Evolutionary conservation across 2,329 filamentous ascomycete genomes (phyloP).

Genomic region (Fusarium sp.): DNA sequence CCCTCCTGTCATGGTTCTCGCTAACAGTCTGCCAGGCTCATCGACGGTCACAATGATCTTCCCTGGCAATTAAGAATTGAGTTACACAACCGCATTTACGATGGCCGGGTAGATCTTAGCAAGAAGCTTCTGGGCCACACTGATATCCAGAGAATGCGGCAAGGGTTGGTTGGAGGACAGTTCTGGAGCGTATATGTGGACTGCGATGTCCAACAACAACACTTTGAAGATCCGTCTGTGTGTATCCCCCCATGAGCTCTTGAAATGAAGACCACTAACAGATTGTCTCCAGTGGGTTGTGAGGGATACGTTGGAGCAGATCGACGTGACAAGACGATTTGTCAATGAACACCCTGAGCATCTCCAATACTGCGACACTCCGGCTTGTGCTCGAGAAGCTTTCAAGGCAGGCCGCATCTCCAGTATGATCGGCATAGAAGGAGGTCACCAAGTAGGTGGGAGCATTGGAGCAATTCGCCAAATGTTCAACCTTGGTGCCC

Average conservation of each 20-base stretch:
- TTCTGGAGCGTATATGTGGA: slow-evolving; percentile 45
- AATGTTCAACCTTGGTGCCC: slow-evolving; percentile 49
- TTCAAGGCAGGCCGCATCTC: slow-evolving; percentile 48
- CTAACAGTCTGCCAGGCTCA: slow-evolving; percentile 13
- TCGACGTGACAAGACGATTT: slow-evolving; percentile 45
- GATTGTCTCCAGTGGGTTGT: slow-evolving; percentile 2
- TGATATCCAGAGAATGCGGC: slow-evolving; percentile 40
- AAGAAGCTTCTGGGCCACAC: slow-evolving; percentile 40
- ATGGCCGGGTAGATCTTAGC: slow-evolving; percentile 12
- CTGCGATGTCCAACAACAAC: slow-evolving; percentile 34
- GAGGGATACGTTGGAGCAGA: slow-evolving; percentile 43
- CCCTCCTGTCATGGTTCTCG: neutral
- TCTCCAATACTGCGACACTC: slow-evolving; percentile 40
- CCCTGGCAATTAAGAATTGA: slow-evolving; percentile 44
- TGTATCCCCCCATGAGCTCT: neutral
- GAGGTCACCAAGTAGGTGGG: slow-evolving; percentile 48
- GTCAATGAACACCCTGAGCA: slow-evolving; percentile 38
- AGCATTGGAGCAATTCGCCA: slow-evolving; percentile 48
- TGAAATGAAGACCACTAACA: neutral
- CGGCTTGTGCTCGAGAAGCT: slow-evolving; percentile 40
- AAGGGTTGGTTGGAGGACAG: slow-evolving; percentile 43
- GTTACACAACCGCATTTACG: slow-evolving; percentile 41
- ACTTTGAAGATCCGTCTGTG: slow-evolving; percentile 40
- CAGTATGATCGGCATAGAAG: slow-evolving; percentile 52
- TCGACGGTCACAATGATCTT: slow-evolving; percentile 47